These are phyloP conservation scores for Periconia digitata DNA, from an alignment of 2,329 filamentous ascomycete genomes.

Conservation along the genomic window DNA sequence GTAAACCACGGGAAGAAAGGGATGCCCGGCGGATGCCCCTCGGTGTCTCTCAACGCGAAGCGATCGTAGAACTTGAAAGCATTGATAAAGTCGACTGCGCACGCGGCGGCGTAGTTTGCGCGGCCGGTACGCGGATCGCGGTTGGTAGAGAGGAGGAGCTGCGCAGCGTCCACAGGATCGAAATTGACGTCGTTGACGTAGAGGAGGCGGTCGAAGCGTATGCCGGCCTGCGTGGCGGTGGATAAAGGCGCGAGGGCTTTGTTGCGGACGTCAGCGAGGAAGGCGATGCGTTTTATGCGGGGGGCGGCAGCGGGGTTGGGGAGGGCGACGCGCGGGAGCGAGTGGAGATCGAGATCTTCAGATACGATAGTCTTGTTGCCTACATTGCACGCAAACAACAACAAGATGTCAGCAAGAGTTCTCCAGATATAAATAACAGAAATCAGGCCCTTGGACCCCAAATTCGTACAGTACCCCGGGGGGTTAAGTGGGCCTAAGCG, in stretches of 20 bases:
- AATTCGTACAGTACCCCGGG: too few species aligned
- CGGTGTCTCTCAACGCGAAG: conserved; percentile 68
- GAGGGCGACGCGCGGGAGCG: conserved; percentile 61
- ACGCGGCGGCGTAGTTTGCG: conserved; percentile 65
- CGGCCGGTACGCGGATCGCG: conserved; percentile 51
- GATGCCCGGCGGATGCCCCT: conserved; percentile 64
- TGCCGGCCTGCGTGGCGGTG: conserved; percentile 38
- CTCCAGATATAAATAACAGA: too few species aligned
- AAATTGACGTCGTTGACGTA: conserved; percentile 70
- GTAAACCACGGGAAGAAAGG: conserved; percentile 71
- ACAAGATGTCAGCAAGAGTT: too few species aligned
- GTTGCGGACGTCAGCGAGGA: conserved; percentile 72
- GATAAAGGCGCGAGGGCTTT: conserved; percentile 66
- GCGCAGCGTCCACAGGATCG: conserved; percentile 59
- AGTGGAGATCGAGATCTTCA: conserved; percentile 60
- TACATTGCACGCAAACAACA: too few species aligned
- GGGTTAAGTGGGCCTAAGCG: too few species aligned
- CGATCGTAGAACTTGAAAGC: conserved; percentile 73
- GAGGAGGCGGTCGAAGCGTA: conserved; percentile 63
- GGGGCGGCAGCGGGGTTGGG: conserved; percentile 64
- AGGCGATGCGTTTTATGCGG: conserved; percentile 72
- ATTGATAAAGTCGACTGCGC: conserved; percentile 69
- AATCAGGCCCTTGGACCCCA: too few species aligned
- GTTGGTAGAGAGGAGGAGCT: conserved; percentile 67
- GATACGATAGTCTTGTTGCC: conserved; percentile 57